A percentile compares a stretch with the other conserved stretches of the same genome.
phyloP scores from a whole-genome alignment of 2,329 filamentous ascomycete genomes.

The Colletotrichum gloeosporioides region DNA sequence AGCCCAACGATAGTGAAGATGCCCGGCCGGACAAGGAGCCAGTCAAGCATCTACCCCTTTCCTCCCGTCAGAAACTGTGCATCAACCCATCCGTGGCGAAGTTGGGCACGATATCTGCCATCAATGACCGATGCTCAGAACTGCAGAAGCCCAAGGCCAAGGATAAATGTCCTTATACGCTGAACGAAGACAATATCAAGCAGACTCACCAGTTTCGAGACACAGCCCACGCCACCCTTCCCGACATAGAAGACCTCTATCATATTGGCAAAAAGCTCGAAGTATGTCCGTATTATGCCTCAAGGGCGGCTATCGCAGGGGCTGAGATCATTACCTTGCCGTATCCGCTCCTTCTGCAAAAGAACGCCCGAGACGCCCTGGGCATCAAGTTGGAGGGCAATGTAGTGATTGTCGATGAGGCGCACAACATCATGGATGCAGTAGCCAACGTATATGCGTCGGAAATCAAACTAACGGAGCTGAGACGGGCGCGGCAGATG shows the following conservation, averaged over 20 bases:
- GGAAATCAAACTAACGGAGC: constrained; percentile 74
- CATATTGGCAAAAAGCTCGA: constrained; percentile 77
- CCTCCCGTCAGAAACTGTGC: constrained; percentile 86
- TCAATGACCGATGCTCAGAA: constrained; percentile 93
- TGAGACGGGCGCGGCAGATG: constrained; percentile 75
- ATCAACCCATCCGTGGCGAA: constrained; percentile 84
- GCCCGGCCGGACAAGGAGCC: constrained; percentile 33
- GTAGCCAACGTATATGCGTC: constrained; percentile 87
- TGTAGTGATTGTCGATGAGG: constrained; percentile 95
- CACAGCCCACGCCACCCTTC: constrained; percentile 79
- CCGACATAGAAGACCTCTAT: constrained; percentile 92
- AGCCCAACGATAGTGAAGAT: constrained; percentile 26
- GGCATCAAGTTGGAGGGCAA: constrained; percentile 86
- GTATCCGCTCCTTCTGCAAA: constrained; percentile 89
- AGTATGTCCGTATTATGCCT: constrained; percentile 97
- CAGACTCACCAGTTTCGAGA: constrained; percentile 85
- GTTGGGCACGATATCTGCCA: constrained; percentile 75
- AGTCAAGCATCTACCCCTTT: constrained; percentile 82
- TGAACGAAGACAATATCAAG: constrained; percentile 75
- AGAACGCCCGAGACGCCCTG: constrained; percentile 84
- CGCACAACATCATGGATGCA: constrained; percentile 96
- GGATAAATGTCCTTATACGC: constrained; percentile 77
- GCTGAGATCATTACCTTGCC: constrained; percentile 92
- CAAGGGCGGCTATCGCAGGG: constrained; percentile 78
- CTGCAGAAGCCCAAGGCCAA: constrained; percentile 77